Evolutionary conservation across 768 basidiomycete species (phyloP).

Genomic region (Amanita pseudoporphyria): DNA sequence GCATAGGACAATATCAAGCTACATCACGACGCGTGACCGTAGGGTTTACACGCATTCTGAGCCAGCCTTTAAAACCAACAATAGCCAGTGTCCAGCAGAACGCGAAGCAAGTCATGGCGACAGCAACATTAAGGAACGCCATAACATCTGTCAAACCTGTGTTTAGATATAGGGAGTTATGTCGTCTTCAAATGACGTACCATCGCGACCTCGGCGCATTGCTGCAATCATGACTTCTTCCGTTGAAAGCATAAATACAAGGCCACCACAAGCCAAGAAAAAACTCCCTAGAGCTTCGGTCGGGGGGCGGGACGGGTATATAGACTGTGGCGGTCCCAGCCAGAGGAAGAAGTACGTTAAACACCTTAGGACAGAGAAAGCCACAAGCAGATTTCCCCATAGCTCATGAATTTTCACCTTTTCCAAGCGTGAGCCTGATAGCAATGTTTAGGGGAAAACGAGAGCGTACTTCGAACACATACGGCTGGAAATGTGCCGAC

Average conservation of each 20-base stretch:
- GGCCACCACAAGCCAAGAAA: slow-evolving; percentile 79
- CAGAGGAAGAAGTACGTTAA: slow-evolving; percentile 94
- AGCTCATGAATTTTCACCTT: slow-evolving; percentile 83
- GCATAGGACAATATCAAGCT: slow-evolving; percentile 1
- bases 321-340: slow-evolving; percentile 72
- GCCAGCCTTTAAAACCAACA: slow-evolving; percentile 77
- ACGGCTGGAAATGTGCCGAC: slow-evolving; percentile 85
- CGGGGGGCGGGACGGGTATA: slow-evolving; percentile 87
- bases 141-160: slow-evolving; percentile 50
- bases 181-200: slow-evolving; percentile 25
- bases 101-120: slow-evolving; percentile 78
- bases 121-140: slow-evolving; percentile 82
- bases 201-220: slow-evolving; percentile 85
- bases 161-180: not conserved
- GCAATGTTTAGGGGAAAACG: not conserved
- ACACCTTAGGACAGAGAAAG: slow-evolving; percentile 70
- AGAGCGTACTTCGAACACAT: slow-evolving; percentile 69
- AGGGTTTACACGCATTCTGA: slow-evolving; percentile 33
- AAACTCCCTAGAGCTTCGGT: slow-evolving; percentile 88
- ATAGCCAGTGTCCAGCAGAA: slow-evolving; percentile 78
- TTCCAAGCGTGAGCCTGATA: not conserved
- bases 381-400: slow-evolving; percentile 85
- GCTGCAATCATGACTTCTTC: slow-evolving; percentile 87
- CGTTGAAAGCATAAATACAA: slow-evolving; percentile 83
- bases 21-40: slow-evolving; percentile 13